Evolutionary conservation across 345 rosid genomes (phyloP).

Genomic region (Moricandia arvensis): DNA sequence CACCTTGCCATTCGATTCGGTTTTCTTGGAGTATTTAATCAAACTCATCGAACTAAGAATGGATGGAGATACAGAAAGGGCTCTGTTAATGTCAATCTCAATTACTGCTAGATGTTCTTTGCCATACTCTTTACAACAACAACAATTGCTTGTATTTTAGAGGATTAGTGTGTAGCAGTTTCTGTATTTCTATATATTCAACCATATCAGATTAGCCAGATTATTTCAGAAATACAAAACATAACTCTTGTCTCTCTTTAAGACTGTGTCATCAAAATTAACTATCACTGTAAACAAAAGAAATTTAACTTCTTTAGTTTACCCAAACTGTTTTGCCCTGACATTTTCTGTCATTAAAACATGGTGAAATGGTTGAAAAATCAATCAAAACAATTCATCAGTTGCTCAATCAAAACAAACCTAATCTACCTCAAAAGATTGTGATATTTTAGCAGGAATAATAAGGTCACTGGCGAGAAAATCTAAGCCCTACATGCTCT

Average conservation of each 20-base stretch:
- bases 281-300: neutral
- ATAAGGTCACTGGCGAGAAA: too few relatives aligned
- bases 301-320: too few relatives aligned
- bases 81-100: slow-evolving; percentile 30
- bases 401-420: too few relatives aligned
- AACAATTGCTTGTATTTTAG: slow-evolving; percentile 16
- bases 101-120: slow-evolving; percentile 11
- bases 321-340: neutral
- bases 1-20: slow-evolving; percentile 37
- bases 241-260: neutral
- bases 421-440: too few relatives aligned
- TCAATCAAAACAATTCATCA: too few relatives aligned
- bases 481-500: neutral
- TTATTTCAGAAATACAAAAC: neutral
- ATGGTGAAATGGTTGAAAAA: neutral
- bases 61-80: slow-evolving; percentile 35
- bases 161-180: neutral
- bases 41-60: slow-evolving; percentile 19
- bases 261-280: neutral
- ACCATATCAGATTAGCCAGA: neutral
- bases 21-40: slow-evolving; percentile 29
- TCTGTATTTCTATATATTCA: neutral
- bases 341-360: too few relatives aligned
- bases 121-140: neutral
- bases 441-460: too few relatives aligned